Base-by-base conservation (phyloP, 306 rosid species). In the Sindora glabra region DNA sequence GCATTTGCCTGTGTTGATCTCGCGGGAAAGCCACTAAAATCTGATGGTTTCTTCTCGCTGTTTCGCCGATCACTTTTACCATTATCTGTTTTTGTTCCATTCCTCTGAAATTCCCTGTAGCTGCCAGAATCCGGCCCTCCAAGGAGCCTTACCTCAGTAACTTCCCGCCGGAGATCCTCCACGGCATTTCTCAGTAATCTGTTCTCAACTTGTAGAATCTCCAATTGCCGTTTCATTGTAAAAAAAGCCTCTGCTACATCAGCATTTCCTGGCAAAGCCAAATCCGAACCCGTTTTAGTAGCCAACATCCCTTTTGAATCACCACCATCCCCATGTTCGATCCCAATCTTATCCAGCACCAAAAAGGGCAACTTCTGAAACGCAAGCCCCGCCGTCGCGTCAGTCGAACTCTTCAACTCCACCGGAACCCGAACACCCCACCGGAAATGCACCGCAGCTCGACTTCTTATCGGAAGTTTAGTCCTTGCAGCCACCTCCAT, bases 351-450 rank as follows among this genome's bases (percentile, higher is more conserved):
- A 63, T 88, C 87, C 95, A 92, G 71, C 67, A 85, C 92, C 70
- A 92, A 61, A 53, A 86, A 81, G 55, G 98, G 96, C 58, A 82
- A 73, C 55, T 77, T 79, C 66, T 60, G 83, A 19, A 81, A 74
- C 42, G 82, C 69, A 30, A 86, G 27, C 51, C 81, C 81, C 7
- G 68, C 57, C 68, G 77, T 48, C 6, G 61, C 52, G 53, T 48
- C 65, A 13, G 24, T 53, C 0, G 45, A 14, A 38, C 47, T 67
- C 73, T 74, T 79, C 40, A 62, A 1, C 64, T 82, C 94, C 16
- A 84, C 70, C 38, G 96, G 94, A 59, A 83, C 78, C 86, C 86
- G 79, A 42, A 88, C 82, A 0, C 94, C 98, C 96, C 98, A 92
- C 33, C 95, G 74, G 52, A 81, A 78, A 18, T 67, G 86, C 61